Percentiles rank a stretch among this genome's conserved stretches.
These are phyloP conservation scores for Talaromyces sp. DNA, from an alignment of 2,329 filamentous ascomycete species.

Conservation along the genomic window DNA sequence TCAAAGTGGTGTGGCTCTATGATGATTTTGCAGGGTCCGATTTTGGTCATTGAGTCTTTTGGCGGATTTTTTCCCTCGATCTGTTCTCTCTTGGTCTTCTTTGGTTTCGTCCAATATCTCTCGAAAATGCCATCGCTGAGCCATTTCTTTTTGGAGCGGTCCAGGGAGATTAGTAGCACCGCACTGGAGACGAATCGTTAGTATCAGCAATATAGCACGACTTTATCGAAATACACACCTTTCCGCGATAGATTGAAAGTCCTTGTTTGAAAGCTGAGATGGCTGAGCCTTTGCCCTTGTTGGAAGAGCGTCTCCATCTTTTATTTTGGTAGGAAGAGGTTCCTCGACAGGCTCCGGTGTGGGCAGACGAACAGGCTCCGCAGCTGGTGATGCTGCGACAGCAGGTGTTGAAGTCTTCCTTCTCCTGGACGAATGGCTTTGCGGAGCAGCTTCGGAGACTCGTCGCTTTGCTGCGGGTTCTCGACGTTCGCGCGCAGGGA, in stretches of 20 bases:
- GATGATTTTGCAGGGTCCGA: conserved; percentile 55
- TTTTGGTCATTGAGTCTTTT: conserved; percentile 49
- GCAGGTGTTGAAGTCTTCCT: conserved; percentile 31
- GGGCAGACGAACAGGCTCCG: conserved; percentile 18
- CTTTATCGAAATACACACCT: conserved; percentile 32
- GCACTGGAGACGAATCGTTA: conserved; percentile 36
- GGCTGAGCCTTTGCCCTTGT: conserved; percentile 47
- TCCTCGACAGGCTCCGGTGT: conserved; percentile 29
- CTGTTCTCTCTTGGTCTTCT: conserved; percentile 50
- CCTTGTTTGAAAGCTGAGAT: conserved; percentile 42
- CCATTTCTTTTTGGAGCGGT: conserved; percentile 57
- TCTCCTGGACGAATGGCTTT: conserved; percentile 25
- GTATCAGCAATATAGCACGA: conserved; percentile 2
- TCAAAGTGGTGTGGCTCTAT: conserved; percentile 62
- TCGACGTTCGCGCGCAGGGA: conserved; percentile 39
- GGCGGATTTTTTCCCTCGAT: conserved; percentile 43
- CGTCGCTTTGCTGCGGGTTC: conserved; percentile 40
- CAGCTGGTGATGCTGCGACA: conserved; percentile 21
- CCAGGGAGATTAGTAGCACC: conserved; percentile 53
- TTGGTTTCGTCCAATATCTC: conserved; percentile 55
- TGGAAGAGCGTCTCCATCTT: conserved; percentile 51
- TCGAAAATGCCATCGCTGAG: conserved; percentile 50
- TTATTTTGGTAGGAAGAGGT: conserved; percentile 48
- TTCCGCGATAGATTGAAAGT: conserved; percentile 57
- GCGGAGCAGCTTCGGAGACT: conserved; percentile 33